Evolutionary conservation across 345 rosid species (phyloP).

Genomic region (Adansonia digitata): DNA sequence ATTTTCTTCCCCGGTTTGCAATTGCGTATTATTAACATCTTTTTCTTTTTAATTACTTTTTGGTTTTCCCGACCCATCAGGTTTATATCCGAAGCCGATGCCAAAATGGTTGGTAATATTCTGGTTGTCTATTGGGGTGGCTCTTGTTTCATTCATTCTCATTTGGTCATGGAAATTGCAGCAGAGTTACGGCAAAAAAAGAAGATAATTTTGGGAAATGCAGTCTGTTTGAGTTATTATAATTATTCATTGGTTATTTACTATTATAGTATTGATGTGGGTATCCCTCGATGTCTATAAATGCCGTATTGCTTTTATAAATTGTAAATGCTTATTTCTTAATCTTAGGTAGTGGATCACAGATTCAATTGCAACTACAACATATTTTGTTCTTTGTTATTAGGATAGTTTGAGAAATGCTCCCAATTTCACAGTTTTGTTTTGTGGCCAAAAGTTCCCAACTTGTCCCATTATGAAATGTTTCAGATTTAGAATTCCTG

Average conservation of each 20-base stretch:
- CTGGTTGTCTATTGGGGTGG: slow-evolving; percentile 65
- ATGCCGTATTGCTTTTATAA: slow-evolving; percentile 26
- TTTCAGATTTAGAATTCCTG: background rate
- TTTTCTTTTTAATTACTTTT: too few species aligned
- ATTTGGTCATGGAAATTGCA: slow-evolving; percentile 80
- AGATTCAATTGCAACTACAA: background rate
- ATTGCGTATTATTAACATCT: too few species aligned
- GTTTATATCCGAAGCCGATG: slow-evolving; percentile 83
- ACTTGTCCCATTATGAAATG: background rate
- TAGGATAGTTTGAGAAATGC: background rate
- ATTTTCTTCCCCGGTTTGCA: too few species aligned
- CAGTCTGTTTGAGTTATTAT: slow-evolving; percentile 6
- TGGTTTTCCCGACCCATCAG: slow-evolving; percentile 10
- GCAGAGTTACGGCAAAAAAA: slow-evolving; percentile 52
- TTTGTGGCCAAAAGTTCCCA: background rate
- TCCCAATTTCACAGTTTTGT: background rate
- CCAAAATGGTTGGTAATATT: slow-evolving; percentile 65
- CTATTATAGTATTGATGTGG: slow-evolving; percentile 5
- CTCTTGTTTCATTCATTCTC: slow-evolving; percentile 52
- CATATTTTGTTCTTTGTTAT: background rate
- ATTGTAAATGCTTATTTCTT: slow-evolving; percentile 43
- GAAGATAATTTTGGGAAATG: slow-evolving; percentile 36
- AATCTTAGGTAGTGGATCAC: slow-evolving; percentile 17
- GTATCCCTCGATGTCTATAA: slow-evolving; percentile 31
- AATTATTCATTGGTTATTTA: slow-evolving; percentile 42